These are phyloP conservation scores for Hanseniaspora jakobsenii DNA, from an alignment of 805 yeast species.

Conservation along the genomic window DNA sequence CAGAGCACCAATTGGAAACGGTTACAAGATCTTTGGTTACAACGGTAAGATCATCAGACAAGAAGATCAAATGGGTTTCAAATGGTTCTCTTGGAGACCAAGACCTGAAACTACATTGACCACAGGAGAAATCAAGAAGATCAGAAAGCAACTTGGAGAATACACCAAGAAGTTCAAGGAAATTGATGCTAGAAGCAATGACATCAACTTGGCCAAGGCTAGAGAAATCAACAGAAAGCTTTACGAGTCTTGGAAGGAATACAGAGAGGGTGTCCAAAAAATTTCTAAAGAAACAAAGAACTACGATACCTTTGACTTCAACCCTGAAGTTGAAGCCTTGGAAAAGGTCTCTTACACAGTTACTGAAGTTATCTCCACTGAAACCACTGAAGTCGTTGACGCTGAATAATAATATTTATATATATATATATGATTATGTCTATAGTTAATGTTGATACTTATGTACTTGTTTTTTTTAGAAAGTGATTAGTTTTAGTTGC, in stretches of 20 bases:
- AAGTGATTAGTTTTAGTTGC: too few species aligned
- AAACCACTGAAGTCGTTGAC: background rate
- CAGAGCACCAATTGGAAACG: constrained; percentile 78
- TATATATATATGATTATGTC: background rate
- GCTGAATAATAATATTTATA: background rate
- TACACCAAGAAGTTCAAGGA: constrained; percentile 90
- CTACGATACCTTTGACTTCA: constrained; percentile 36
- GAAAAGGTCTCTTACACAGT: constrained; percentile 66
- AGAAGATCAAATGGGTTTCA: constrained; percentile 70
- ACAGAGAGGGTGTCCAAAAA: constrained; percentile 47
- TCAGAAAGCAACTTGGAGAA: constrained; percentile 77
- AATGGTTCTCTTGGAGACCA: constrained; percentile 92
- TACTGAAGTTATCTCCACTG: constrained; percentile 40
- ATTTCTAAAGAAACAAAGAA: constrained; percentile 19
- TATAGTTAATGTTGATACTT: background rate
- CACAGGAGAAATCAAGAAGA: constrained; percentile 74
- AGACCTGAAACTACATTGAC: constrained; percentile 73
- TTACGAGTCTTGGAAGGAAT: constrained; percentile 74
- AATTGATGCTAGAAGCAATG: constrained; percentile 89
- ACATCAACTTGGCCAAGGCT: constrained; percentile 79
- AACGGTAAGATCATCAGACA: constrained; percentile 67
- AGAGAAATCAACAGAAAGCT: constrained; percentile 71
- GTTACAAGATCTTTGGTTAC: constrained; percentile 76
- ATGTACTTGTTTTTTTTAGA: too few species aligned
- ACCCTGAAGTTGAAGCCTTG: constrained; percentile 38